Conservation (phyloP, 345 rosid genomes). For the Populus ilicifolia region DNA sequence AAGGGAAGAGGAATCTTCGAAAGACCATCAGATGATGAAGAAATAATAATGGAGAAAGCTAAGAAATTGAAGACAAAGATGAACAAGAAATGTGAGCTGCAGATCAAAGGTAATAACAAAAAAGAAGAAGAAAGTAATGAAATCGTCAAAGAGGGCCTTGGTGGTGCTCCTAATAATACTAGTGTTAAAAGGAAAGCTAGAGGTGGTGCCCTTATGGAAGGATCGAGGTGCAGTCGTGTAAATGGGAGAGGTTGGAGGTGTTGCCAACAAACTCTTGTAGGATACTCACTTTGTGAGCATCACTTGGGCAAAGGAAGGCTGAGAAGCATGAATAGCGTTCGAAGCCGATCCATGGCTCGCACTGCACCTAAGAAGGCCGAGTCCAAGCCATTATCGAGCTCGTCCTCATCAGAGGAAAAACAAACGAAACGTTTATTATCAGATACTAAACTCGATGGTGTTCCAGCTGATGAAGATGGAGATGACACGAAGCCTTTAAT, state of each 20-base stretch:
- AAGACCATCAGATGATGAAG: conserved; percentile 7
- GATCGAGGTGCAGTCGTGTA: conserved; percentile 90
- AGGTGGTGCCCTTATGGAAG: conserved; percentile 60
- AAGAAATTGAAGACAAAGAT: conserved; percentile 41
- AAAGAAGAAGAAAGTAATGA: background rate
- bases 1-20: conserved; percentile 50
- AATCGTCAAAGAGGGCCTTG: background rate
- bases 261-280: conserved; percentile 83
- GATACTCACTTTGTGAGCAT: conserved; percentile 95
- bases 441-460: background rate
- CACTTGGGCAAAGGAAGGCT: conserved; percentile 94
- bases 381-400: conserved; percentile 8
- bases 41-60: conserved; percentile 18
- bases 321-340: conserved; percentile 54
- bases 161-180: background rate
- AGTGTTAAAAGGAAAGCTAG: conserved; percentile 47
- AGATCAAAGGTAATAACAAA: background rate
- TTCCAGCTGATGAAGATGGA: background rate
- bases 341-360: conserved; percentile 28
- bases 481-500: conserved; percentile 26
- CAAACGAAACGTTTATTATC: background rate
- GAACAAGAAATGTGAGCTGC: conserved; percentile 37
- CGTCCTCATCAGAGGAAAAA: background rate
- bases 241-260: conserved; percentile 99
- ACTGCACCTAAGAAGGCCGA: conserved; percentile 10